Base-by-base conservation (phyloP, 2,329 filamentous ascomycete species). In the Aspergillus pseudoviridinutans region DNA sequence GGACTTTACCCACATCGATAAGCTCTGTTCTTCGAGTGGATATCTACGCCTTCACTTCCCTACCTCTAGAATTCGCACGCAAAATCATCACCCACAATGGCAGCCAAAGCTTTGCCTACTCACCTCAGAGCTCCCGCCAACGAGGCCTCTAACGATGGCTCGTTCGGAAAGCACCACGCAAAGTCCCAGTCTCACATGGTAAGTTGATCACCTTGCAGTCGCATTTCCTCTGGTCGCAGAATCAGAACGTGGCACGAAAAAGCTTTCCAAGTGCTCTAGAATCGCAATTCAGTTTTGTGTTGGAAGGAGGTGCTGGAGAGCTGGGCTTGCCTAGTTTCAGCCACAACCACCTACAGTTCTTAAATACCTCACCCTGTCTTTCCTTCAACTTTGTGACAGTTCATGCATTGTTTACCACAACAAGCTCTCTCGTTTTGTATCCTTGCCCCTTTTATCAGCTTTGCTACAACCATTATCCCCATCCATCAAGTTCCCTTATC, bases 81-180 rank as follows among this genome's bases (percentile, higher is more conserved):
- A 50, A 52, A 49, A 38, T 27, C 55, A 44, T 46, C 49, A 24
- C 38, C 47, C 66, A 79, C 67, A 68, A 93, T 93, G 89, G 87
- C 89, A 64, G 82, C 85, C 71, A 91, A 85, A 78, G 89, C 90
- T 63, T 80, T 97, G 68, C 91, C 92, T 64, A 82, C 89, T 47
- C 93, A 95, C 82, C 84, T 97, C 70, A 93, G 73, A 56, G 72
- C 76, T 50, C 68, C 91, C 84, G 83, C 87, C 61, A 77, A 78
- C 58, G 68, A 69, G 41, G 65, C 67, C 58, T 64, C 69, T 51
- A 70, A 69, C 58, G 60, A 71, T 56, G 71, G 69, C 54, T 68
- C 68, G 51, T 71, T 75, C 58, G 71, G 78, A 62, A 80, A 80
- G 70, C 80, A 80, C 68, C 80, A 83, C 68, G 79, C 77, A 62